Evolutionary conservation across 371 early-diverging fungal species (phyloP), one percentile per base, ranked within the genome.

Genomic region (Nematocida major): DNA sequence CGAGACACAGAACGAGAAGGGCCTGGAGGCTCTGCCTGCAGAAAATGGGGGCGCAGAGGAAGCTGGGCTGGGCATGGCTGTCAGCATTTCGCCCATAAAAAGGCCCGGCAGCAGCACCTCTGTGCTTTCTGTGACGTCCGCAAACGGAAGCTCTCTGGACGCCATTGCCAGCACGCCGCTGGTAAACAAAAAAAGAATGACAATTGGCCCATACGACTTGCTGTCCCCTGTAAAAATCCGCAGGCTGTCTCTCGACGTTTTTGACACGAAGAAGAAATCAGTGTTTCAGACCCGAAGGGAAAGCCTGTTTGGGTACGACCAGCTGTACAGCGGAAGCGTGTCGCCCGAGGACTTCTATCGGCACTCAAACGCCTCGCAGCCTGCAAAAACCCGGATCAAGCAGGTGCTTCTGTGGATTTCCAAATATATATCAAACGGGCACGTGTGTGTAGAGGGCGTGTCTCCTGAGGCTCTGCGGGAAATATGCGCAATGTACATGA

Each of bases 361-460:
- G 5, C 76, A 73, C 65, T 73, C 63, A 36, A 73, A 73, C 32
- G 32, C 15, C 3, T 51, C 59, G 9, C 65, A 51, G 63, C 45
- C 34, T 3, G 20, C 62, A 20, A 51, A 38, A 26, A 40, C 76
- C 3, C 26, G 76, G 36, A 63, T 50, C 4, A 73, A 73, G 54
- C 76, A 73, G 65, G 34, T 73, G 15, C 76, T 73, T 73, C 22
- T 63, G 3, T 73, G 76, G 76, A 42, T 51, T 26, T 24, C 49
- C 5, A 73, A 62, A 24, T 73, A 73, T 45, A 34, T 73, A 13
- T 26, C 45, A 11, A 63, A 54, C 38, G 65, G 66, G 39, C 61
- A 63, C 20, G 24, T 61, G 7, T 22, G 36, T 39, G 32, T 73
- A 54, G 66, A 62, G 13, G 76, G 66, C 24, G 20, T 73, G 22